Percentiles rank a stretch among this genome's conserved stretches.
Conservation (phyloP, 192 early-diverging fungal genomes). For the Linnemannia hyalina region DNA sequence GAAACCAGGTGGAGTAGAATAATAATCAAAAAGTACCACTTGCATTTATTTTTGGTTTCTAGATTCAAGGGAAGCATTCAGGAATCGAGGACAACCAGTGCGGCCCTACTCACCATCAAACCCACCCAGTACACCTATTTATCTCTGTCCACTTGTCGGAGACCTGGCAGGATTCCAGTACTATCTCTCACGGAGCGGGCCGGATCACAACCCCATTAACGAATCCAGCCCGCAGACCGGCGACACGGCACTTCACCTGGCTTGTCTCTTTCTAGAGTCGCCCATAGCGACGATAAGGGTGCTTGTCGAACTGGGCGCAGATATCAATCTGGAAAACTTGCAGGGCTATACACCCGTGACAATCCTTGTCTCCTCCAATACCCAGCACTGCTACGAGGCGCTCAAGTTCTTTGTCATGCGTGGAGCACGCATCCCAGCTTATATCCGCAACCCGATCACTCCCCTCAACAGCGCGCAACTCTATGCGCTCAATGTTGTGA, state of each 20-base stretch:
- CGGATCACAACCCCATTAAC: constrained; percentile 44
- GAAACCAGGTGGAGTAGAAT: neutral
- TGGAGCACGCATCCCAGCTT: constrained; percentile 48
- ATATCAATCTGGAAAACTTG: constrained; percentile 51
- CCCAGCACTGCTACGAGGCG: constrained; percentile 49
- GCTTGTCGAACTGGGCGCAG: constrained; percentile 45
- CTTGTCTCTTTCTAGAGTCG: constrained; percentile 46
- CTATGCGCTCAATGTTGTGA: constrained; percentile 46
- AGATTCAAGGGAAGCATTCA: constrained; percentile 37
- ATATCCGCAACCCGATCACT: constrained; percentile 49
- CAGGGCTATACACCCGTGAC: constrained; percentile 55
- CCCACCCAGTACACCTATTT: constrained; percentile 51
- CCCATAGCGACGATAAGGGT: constrained; percentile 51
- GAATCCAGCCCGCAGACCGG: constrained; percentile 48
- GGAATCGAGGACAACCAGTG: neutral
- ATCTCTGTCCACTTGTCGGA: constrained; percentile 48
- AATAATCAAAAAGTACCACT: neutral
- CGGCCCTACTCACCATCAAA: constrained; percentile 32
- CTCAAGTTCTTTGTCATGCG: constrained; percentile 55
- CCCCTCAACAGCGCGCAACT: constrained; percentile 47
- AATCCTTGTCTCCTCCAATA: constrained; percentile 53
- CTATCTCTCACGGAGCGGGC: constrained; percentile 20
- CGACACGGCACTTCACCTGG: constrained; percentile 47
- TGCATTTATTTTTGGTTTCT: neutral
- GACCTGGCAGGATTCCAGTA: constrained; percentile 40